Evolutionary conservation across 139 green algal genomes (phyloP).

Genomic region (Micromonas commoda): DNA sequence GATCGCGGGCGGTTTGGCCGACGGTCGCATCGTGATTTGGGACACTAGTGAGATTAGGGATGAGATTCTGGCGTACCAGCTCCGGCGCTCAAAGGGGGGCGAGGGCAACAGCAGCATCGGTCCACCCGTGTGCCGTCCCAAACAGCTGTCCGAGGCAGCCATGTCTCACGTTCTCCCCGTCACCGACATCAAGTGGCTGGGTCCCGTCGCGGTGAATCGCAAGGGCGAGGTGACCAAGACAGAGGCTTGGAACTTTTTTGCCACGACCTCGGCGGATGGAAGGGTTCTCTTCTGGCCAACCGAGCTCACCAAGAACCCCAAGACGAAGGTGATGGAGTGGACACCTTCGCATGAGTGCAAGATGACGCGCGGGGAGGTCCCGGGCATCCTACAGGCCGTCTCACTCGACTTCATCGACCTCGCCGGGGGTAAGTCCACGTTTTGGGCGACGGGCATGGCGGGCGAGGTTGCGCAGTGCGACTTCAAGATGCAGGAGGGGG

Average conservation of each 20-base stretch:
- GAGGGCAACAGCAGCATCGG: slow-evolving; percentile 33
- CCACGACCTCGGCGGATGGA: slow-evolving; percentile 57
- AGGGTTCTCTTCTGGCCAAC: not conserved
- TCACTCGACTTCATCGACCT: no score
- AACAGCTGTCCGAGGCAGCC: slow-evolving; percentile 52
- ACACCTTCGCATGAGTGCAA: not conserved
- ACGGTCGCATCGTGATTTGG: slow-evolving; percentile 59
- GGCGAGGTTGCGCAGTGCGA: slow-evolving; percentile 46
- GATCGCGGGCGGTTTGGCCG: slow-evolving; percentile 63
- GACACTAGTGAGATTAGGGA: slow-evolving; percentile 31
- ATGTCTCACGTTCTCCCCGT: slow-evolving; percentile 55
- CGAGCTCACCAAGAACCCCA: not conserved
- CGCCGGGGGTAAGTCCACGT: no score
- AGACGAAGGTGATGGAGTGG: not conserved
- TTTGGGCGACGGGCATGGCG: no score
- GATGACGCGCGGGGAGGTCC: no score
- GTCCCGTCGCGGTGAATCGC: no score
- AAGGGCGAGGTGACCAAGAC: slow-evolving; percentile 44
- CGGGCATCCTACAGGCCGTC: no score
- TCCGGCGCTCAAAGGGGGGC: not conserved
- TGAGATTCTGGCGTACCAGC: slow-evolving; percentile 26
- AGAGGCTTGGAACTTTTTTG: slow-evolving; percentile 53
- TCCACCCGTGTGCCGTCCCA: slow-evolving; percentile 46
- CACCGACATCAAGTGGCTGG: slow-evolving; percentile 71
- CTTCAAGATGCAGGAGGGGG: slow-evolving; percentile 18